Base-by-base conservation (phyloP, 768 basidiomycete species). In the Scleroderma citrinum region DNA sequence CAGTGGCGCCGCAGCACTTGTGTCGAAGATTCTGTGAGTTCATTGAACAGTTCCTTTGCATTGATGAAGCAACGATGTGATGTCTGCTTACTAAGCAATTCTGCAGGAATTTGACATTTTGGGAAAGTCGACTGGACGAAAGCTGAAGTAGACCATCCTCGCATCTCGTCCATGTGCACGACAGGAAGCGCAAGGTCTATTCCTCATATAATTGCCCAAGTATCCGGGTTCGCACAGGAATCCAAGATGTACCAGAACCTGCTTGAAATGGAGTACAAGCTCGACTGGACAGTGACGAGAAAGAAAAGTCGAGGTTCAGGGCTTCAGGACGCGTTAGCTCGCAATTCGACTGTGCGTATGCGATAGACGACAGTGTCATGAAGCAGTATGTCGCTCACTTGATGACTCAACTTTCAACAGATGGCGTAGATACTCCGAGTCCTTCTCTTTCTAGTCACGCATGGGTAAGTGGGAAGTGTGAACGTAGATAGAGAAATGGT, bases 231-330 rank as follows among this genome's bases (percentile, higher is more conserved):
- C 60, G 79, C 85, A 1, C 76, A 80, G 57, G 92, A 95, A 63
- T 90, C 90, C 20, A 74, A 72, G 50, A 89, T 94, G 79, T 96
- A 95, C 67, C 81, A 84, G 51, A 83, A 89, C 58, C 71, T 96
- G 35, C 66, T 93, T 21, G 85, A 87, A 55, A 90, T 90, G 82
- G 93, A 96, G 64, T 78, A 87, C 50, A 89, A 86, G 63, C 71
- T 97, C 14, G 93, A 97, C 66, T 96, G 94, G 94, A 94, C 92
- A 3, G 86, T 94, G 75, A 82, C 82, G 63, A 76, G 94, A 62
- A 95, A 95, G 69, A 82, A 78, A 78, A 57, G 85, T 85, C 8
- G 93, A 97, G 62, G 83, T 97, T 29, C 88, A 92, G 61, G 93
- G n/a, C n/a, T n/a, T n/a, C n/a, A n/a, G n/a, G n/a, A 97, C 62